Evolutionary conservation across 202 grass and related monocot species (phyloP).

Genomic region (Digitaria exilis): DNA sequence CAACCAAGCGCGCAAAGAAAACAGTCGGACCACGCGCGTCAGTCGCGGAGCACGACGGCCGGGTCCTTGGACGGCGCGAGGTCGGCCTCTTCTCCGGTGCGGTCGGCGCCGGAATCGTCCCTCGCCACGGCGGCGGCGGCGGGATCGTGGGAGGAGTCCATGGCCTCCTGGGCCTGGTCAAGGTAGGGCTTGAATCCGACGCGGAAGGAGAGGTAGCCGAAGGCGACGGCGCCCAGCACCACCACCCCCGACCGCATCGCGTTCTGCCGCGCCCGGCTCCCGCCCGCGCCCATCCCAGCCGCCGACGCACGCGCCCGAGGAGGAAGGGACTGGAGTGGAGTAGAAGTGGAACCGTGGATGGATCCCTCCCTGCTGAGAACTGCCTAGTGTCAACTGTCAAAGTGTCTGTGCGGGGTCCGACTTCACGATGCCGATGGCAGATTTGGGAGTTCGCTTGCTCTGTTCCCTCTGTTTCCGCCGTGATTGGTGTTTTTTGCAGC

Average conservation of each 20-base stretch:
- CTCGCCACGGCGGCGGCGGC: background rate
- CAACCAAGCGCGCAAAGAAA: background rate
- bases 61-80: conserved; percentile 36
- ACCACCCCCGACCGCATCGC: conserved; percentile 77
- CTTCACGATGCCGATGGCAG: background rate
- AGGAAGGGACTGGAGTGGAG: background rate
- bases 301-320: background rate
- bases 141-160: conserved; percentile 38
- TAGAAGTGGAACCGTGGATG: background rate
- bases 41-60: conserved; percentile 48
- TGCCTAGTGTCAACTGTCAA: background rate
- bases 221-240: conserved; percentile 70
- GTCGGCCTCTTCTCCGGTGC: background rate
- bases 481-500: no score
- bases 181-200: conserved; percentile 90
- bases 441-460: background rate
- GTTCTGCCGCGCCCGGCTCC: conserved; percentile 57
- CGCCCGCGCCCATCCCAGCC: conserved; percentile 26
- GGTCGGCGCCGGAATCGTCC: background rate
- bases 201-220: conserved; percentile 86
- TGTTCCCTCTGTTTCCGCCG: background rate
- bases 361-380: background rate
- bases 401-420: background rate
- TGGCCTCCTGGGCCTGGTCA: conserved; percentile 67
- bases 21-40: background rate